A percentile compares a stretch with the other conserved stretches of the same genome.
Evolutionary conservation across 345 rosid genomes (phyloP).

Genomic region (Gossypium thurberi): DNA sequence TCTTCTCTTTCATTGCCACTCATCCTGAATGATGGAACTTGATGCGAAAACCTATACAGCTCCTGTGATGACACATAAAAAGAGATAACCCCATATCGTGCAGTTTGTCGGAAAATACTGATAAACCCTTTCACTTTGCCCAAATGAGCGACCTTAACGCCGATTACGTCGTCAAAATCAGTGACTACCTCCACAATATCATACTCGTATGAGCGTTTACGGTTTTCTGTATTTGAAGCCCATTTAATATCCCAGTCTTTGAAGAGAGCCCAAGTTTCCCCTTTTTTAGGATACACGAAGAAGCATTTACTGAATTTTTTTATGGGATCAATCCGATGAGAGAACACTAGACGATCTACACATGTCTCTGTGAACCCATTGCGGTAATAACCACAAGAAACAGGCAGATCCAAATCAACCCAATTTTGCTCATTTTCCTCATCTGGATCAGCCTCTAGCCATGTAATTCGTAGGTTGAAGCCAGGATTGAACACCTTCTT

Average conservation of each 20-base stretch:
- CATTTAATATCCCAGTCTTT: conserved; percentile 62
- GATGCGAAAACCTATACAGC: conserved; percentile 68
- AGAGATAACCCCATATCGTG: conserved; percentile 22
- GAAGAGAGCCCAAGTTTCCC: conserved; percentile 88
- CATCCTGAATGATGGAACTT: conserved; percentile 56
- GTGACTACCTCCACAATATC: conserved; percentile 66
- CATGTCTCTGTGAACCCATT: conserved; percentile 29
- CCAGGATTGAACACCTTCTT: conserved; percentile 42
- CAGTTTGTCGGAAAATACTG: conserved; percentile 42
- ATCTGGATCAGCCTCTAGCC: conserved; percentile 58
- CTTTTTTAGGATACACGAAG: conserved; percentile 54
- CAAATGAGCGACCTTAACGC: conserved; percentile 60
- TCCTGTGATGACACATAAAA: conserved; percentile 36
- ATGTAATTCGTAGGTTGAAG: conserved; percentile 56
- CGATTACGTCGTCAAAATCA: conserved; percentile 39
- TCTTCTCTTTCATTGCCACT: conserved; percentile 65
- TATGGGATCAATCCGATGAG: conserved; percentile 37
- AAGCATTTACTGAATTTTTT: conserved; percentile 14
- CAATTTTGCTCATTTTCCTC: conserved; percentile 29
- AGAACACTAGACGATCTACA: conserved; percentile 50
- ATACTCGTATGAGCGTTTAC: conserved; percentile 35
- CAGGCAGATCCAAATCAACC: conserved; percentile 39
- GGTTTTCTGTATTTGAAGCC: conserved; percentile 37
- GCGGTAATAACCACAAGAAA: conserved; percentile 57
- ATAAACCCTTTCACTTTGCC: conserved; percentile 74